Percentiles rank a stretch among this genome's conserved stretches.
phyloP scores from a whole-genome alignment of 2,329 filamentous ascomycete genomes.

The Aspergillus tamarii region DNA sequence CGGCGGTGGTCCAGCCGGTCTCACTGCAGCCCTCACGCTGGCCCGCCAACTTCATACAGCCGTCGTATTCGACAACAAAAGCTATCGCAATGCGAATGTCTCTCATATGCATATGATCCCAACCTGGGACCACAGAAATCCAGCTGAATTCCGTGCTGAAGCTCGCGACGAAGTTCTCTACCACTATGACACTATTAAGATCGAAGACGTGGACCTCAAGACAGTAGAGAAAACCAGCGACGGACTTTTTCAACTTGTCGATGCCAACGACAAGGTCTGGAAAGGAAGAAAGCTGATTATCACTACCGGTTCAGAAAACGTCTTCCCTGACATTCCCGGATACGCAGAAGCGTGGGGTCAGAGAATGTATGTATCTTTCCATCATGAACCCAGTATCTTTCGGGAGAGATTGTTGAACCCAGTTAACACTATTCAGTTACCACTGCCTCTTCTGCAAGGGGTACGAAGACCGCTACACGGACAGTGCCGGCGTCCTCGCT shows the following conservation, averaged over 20 bases:
- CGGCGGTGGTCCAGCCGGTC: conserved; percentile 51
- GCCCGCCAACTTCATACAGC: conserved; percentile 44
- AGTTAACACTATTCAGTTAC: conserved; percentile 51
- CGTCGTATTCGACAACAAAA: conserved; percentile 47
- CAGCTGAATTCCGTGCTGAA: conserved; percentile 28
- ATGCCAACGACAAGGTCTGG: conserved; percentile 47
- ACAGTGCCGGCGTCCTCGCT: conserved; percentile 53
- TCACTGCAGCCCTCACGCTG: conserved; percentile 44
- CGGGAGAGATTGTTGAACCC: too few relatives aligned
- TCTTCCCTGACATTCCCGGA: conserved; percentile 54
- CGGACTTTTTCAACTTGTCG: conserved; percentile 27
- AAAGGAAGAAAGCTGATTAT: conserved; percentile 58
- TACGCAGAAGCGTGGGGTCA: conserved; percentile 59
- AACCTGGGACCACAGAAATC: conserved; percentile 40
- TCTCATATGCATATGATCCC: conserved; percentile 51
- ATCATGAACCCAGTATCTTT: too few relatives aligned
- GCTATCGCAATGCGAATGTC: conserved; percentile 48
- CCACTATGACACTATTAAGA: neutral
- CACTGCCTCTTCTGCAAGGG: conserved; percentile 63
- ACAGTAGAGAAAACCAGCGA: neutral
- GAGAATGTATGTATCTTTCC: too few relatives aligned
- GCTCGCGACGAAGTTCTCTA: conserved; percentile 1
- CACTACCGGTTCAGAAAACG: conserved; percentile 57
- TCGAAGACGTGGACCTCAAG: neutral
- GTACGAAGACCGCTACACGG: conserved; percentile 57